These are phyloP conservation scores for Globisporangium emineosum DNA, from an alignment of 352 stramenopile genomes.

Conservation along the genomic window DNA sequence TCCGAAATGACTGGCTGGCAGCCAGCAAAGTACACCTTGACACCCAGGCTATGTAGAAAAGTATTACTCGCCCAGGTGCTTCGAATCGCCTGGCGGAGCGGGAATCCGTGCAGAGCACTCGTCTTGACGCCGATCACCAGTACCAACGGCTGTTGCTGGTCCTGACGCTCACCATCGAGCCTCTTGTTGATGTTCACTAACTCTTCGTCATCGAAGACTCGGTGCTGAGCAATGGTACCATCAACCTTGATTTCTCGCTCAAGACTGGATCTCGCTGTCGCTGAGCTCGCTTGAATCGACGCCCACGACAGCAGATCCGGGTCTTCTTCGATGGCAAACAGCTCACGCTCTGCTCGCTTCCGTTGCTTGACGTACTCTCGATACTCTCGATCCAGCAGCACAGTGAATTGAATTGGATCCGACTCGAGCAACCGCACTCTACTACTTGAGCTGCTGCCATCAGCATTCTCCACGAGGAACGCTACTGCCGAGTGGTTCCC, in stretches of 20 bases:
- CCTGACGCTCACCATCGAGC: neutral
- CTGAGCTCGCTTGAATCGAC: neutral
- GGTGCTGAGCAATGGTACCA: neutral
- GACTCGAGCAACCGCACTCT: slow-evolving; percentile 4
- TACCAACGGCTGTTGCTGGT: neutral
- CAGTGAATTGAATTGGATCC: slow-evolving; percentile 6
- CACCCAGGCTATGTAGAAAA: slow-evolving; percentile 13
- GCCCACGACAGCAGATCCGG: slow-evolving; percentile 16
- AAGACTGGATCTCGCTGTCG: neutral
- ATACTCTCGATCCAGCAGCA: slow-evolving; percentile 1
- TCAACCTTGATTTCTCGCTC: neutral
- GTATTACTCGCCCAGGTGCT: slow-evolving; percentile 34
- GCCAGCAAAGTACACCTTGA: slow-evolving; percentile 39
- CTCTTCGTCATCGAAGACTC: neutral
- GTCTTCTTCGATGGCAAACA: slow-evolving; percentile 1
- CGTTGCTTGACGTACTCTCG: slow-evolving; percentile 1
- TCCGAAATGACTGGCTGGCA: slow-evolving; percentile 19
- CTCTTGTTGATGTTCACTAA: neutral
- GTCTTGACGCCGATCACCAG: slow-evolving; percentile 57
- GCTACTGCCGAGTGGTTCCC: slow-evolving; percentile 8
- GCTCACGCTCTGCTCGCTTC: neutral
- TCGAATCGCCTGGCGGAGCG: slow-evolving; percentile 31
- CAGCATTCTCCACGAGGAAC: neutral
- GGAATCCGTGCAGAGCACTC: slow-evolving; percentile 28
- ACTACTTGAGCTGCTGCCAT: neutral